Percentiles rank a stretch among this genome's conserved stretches.
phyloP scores from a whole-genome alignment of 768 basidiomycete genomes.

The Dentipellis sp. region DNA sequence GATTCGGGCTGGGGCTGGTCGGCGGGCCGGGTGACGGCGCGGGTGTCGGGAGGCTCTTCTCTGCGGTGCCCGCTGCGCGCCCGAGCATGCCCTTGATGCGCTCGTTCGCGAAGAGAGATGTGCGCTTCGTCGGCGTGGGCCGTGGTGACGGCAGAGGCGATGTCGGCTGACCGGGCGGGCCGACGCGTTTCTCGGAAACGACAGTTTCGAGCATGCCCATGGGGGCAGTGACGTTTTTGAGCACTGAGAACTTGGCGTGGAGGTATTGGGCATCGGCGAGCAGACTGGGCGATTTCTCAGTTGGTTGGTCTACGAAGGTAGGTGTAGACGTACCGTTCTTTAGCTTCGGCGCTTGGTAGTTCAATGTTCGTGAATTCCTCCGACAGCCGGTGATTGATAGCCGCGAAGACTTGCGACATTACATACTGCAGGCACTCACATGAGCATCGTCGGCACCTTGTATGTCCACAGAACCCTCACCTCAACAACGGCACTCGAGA shows the following conservation, averaged over 20 bases:
- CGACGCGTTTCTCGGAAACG: slow-evolving; percentile 57
- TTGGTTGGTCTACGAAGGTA: not conserved
- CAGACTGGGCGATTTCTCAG: slow-evolving; percentile 38
- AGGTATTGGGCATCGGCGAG: slow-evolving; percentile 72
- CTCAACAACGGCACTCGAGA: slow-evolving; percentile 73
- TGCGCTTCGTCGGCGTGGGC: slow-evolving; percentile 1
- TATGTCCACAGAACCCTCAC: slow-evolving; percentile 32
- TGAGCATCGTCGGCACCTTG: slow-evolving; percentile 3
- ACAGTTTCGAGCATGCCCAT: slow-evolving; percentile 80
- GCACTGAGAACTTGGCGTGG: slow-evolving; percentile 61
- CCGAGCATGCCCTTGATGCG: slow-evolving; percentile 30
- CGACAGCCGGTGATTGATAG: slow-evolving; percentile 83
- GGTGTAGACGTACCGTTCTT: slow-evolving; percentile 54
- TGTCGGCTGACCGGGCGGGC: not conserved
- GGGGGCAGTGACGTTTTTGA: slow-evolving; percentile 59
- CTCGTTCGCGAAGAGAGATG: slow-evolving; percentile 21
- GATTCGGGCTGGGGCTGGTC: not conserved
- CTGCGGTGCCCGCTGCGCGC: slow-evolving; percentile 11
- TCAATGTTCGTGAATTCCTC: slow-evolving; percentile 83
- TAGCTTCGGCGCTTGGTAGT: slow-evolving; percentile 74
- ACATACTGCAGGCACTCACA: slow-evolving; percentile 49
- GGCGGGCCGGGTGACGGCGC: not conserved
- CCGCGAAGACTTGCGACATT: slow-evolving; percentile 91
- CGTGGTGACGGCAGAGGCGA: slow-evolving; percentile 11
- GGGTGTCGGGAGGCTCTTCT: not conserved